Evolutionary conservation across 2,329 filamentous ascomycete genomes (phyloP).

Genomic region (Cladosporium sp.): DNA sequence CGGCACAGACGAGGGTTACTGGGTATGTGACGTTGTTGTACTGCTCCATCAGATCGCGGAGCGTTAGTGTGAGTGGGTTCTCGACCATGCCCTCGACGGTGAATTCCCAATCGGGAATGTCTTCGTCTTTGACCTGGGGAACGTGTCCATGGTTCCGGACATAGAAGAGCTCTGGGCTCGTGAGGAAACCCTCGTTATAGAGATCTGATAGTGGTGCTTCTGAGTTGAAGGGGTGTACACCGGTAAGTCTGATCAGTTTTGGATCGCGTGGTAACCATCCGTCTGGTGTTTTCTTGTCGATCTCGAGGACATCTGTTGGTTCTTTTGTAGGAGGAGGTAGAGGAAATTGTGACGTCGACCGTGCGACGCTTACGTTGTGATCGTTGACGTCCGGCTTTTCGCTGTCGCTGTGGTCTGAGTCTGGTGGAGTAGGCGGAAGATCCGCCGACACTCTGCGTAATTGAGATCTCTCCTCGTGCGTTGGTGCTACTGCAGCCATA

Average conservation of each 20-base stretch:
- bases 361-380: slow-evolving; percentile 61
- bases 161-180: slow-evolving; percentile 84
- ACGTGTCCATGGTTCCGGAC: slow-evolving; percentile 88
- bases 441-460: slow-evolving; percentile 30
- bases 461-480: slow-evolving; percentile 29
- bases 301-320: slow-evolving; percentile 65
- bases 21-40: slow-evolving; percentile 84
- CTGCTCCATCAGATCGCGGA: slow-evolving; percentile 70
- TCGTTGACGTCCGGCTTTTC: slow-evolving; percentile 32
- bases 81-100: slow-evolving; percentile 84
- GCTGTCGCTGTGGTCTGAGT: slow-evolving; percentile 37
- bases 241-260: slow-evolving; percentile 81
- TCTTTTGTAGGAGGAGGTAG: slow-evolving; percentile 66
- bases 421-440: slow-evolving; percentile 42
- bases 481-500: slow-evolving; percentile 24
- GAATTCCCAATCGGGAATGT: slow-evolving; percentile 78
- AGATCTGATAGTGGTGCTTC: slow-evolving; percentile 79
- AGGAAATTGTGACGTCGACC: slow-evolving; percentile 52
- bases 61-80: slow-evolving; percentile 69
- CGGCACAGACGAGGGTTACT: slow-evolving; percentile 86
- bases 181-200: slow-evolving; percentile 81
- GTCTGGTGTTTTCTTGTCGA: slow-evolving; percentile 83
- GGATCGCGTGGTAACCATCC: slow-evolving; percentile 77
- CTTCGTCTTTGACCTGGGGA: slow-evolving; percentile 70
- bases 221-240: slow-evolving; percentile 87